A percentile compares a stretch with the other conserved stretches of the same genome.
phyloP scores from a whole-genome alignment of 176 grass and related monocot species.

The Triticum urartu region DNA sequence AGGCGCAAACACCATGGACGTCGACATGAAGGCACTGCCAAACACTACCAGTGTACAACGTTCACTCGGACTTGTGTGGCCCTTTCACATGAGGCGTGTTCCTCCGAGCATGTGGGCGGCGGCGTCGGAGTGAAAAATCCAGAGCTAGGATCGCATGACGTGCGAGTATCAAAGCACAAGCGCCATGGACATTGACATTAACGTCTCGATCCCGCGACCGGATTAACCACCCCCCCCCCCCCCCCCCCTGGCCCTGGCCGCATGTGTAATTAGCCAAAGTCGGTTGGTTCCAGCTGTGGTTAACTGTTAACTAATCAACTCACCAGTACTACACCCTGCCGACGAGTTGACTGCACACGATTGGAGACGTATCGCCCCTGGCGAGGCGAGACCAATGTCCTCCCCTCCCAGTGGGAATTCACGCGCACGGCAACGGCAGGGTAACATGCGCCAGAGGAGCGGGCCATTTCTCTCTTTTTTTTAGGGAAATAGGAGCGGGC shows the following conservation, averaged over 20 bases:
- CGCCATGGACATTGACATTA: neutral
- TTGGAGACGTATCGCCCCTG: neutral
- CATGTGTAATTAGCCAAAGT: neutral
- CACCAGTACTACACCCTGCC: neutral
- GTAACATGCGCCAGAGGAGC: neutral
- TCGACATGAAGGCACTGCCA: neutral
- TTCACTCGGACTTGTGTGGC: neutral
- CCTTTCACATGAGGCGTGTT: neutral
- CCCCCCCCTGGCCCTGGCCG: too few species aligned
- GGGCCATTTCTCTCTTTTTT: neutral
- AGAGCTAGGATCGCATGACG: neutral
- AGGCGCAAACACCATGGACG: neutral
- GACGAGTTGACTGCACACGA: conserved; percentile 13
- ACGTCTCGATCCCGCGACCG: neutral
- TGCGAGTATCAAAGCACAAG: too few species aligned
- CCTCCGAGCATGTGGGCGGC: neutral
- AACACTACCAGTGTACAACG: too few species aligned
- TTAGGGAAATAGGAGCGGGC: neutral
- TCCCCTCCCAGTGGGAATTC: conserved; percentile 19
- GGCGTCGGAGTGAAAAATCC: neutral
- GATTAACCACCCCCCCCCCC: neutral
- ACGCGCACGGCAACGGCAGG: neutral
- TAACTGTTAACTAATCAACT: neutral
- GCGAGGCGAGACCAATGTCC: conserved; percentile 2
- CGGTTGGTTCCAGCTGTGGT: neutral